phyloP scores from a whole-genome alignment of 192 early-diverging fungal genomes.

The Umbelopsis isabellina region DNA sequence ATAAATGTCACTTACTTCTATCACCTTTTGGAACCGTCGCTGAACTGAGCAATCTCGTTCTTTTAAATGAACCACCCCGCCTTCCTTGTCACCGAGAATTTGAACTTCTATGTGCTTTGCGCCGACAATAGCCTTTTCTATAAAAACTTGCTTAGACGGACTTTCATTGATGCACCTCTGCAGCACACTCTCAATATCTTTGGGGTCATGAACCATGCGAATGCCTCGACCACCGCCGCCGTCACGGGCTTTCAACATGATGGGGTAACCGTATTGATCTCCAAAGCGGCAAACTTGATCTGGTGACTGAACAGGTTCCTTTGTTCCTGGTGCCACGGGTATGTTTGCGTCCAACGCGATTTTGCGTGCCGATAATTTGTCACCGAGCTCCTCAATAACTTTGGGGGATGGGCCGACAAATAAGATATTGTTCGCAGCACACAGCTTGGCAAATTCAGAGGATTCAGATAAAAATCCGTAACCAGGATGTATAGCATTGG shows the following conservation, averaged over 20 bases:
- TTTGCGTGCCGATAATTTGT: constrained; percentile 36
- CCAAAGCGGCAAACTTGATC: constrained; percentile 57
- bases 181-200: constrained; percentile 80
- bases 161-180: constrained; percentile 82
- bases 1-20: constrained; percentile 85
- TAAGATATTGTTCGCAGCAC: constrained; percentile 60
- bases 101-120: constrained; percentile 95
- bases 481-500: constrained; percentile 85
- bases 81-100: constrained; percentile 85
- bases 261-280: constrained; percentile 83
- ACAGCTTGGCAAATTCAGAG: constrained; percentile 72
- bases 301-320: constrained; percentile 8
- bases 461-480: constrained; percentile 96
- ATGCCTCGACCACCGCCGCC: constrained; percentile 97
- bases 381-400: constrained; percentile 66
- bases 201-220: constrained; percentile 75
- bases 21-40: constrained; percentile 91
- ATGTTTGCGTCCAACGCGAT: constrained; percentile 27
- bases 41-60: constrained; percentile 95
- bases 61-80: constrained; percentile 87
- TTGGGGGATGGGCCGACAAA: constrained; percentile 89
- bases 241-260: constrained; percentile 93
- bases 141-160: constrained; percentile 82
- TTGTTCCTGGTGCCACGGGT: constrained; percentile 36
- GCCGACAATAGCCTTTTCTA: constrained; percentile 85